These are phyloP conservation scores for Phaeosphaeria sp. DNA, from an alignment of 2,329 filamentous ascomycete species.

Conservation along the genomic window DNA sequence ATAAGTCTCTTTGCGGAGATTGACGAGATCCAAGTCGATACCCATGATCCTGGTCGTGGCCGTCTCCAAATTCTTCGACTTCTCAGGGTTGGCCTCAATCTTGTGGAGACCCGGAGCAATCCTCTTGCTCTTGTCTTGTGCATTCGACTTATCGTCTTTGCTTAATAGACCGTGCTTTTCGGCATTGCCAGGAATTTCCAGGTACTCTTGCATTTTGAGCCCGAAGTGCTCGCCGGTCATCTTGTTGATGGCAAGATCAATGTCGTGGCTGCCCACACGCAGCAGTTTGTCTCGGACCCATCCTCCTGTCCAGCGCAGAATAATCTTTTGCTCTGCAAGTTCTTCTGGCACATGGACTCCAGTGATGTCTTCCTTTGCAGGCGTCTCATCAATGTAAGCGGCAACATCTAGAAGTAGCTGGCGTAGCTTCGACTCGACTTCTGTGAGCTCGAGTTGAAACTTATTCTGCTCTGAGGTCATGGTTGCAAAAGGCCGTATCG, in stretches of 20 bases:
- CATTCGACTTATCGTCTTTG: slow-evolving; percentile 44
- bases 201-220: slow-evolving; percentile 71
- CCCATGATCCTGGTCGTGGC: slow-evolving; percentile 85
- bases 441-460: slow-evolving; percentile 65
- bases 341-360: slow-evolving; percentile 51
- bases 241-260: slow-evolving; percentile 83
- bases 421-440: slow-evolving; percentile 74
- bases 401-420: slow-evolving; percentile 84
- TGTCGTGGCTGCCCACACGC: slow-evolving; percentile 75
- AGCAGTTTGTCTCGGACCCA: slow-evolving; percentile 89
- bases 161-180: slow-evolving; percentile 64
- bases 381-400: slow-evolving; percentile 64
- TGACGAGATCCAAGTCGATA: slow-evolving; percentile 92
- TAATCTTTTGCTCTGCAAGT: slow-evolving; percentile 54
- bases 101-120: slow-evolving; percentile 78
- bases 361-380: slow-evolving; percentile 30
- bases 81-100: slow-evolving; percentile 90
- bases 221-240: slow-evolving; percentile 84
- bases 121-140: slow-evolving; percentile 59
- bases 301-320: slow-evolving; percentile 81
- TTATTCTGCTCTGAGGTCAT: slow-evolving; percentile 32
- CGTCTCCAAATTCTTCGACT: slow-evolving; percentile 95
- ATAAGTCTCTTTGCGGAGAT: slow-evolving; percentile 90
- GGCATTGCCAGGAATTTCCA: slow-evolving; percentile 65
- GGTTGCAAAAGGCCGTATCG: slow-evolving; percentile 32